Conservation (phyloP, 306 rosid genomes). For the Neltuma alba region DNA sequence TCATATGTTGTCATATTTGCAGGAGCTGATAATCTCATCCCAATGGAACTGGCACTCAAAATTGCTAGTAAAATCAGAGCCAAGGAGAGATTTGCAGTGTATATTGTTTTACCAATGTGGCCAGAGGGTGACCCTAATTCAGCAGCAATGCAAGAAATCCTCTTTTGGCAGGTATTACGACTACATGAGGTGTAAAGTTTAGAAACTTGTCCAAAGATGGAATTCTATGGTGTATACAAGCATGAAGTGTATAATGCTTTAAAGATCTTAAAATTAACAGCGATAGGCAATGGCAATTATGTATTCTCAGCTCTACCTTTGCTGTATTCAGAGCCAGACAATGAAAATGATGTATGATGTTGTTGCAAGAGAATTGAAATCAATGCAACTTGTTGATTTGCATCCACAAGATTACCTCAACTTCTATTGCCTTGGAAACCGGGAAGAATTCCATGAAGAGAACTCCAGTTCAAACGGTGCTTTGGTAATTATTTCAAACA, state of each 20-base stretch:
- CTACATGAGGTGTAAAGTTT: slow-evolving; percentile 28
- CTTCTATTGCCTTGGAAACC: slow-evolving; percentile 95
- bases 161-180: slow-evolving; percentile 87
- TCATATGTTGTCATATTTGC: slow-evolving; percentile 37
- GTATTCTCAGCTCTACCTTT: slow-evolving; percentile 33
- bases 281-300: not conserved
- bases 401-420: slow-evolving; percentile 84
- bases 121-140: slow-evolving; percentile 95
- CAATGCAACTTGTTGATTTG: slow-evolving; percentile 42
- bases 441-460: slow-evolving; percentile 60
- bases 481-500: slow-evolving; percentile 52
- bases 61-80: slow-evolving; percentile 84
- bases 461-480: slow-evolving; percentile 38
- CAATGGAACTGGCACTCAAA: slow-evolving; percentile 94
- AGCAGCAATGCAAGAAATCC: slow-evolving; percentile 90
- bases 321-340: slow-evolving; percentile 68
- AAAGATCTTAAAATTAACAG: slow-evolving; percentile 12
- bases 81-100: slow-evolving; percentile 88
- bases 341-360: slow-evolving; percentile 81
- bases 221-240: slow-evolving; percentile 16
- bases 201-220: slow-evolving; percentile 24
- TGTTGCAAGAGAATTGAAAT: slow-evolving; percentile 66
- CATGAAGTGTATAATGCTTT: slow-evolving; percentile 25
- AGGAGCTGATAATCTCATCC: slow-evolving; percentile 98
- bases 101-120: slow-evolving; percentile 88